These are phyloP conservation scores for Pyrenochaeta sp. DNA, from an alignment of 2,329 filamentous ascomycete genomes.

Conservation along the genomic window DNA sequence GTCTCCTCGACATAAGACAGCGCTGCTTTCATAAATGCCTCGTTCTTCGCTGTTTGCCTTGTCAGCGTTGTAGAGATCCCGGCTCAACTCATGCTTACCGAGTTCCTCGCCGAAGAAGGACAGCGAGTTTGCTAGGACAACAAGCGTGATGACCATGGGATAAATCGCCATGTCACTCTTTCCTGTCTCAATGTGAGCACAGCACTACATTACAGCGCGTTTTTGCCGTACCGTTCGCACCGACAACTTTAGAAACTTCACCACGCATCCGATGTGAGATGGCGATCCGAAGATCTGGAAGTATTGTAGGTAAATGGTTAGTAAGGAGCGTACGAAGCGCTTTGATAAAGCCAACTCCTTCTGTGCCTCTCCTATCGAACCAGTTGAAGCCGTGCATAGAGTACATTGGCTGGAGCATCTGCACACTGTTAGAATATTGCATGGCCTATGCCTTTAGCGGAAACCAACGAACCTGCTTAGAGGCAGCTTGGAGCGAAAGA, in stretches of 20 bases:
- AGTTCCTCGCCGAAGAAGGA: slow-evolving; percentile 17
- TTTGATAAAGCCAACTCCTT: slow-evolving; percentile 26
- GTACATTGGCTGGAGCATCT: slow-evolving; percentile 33
- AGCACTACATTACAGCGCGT: too few species aligned
- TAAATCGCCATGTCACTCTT: not conserved
- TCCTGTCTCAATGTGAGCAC: too few species aligned
- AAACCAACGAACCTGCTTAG: slow-evolving; percentile 13
- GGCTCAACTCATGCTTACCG: not conserved
- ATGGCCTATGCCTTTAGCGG: too few species aligned
- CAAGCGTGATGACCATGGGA: slow-evolving; percentile 1
- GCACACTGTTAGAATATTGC: not conserved
- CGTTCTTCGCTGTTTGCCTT: slow-evolving; percentile 19
- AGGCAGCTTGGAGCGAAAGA: slow-evolving; percentile 9
- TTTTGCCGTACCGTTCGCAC: too few species aligned
- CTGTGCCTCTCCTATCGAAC: slow-evolving; percentile 29
- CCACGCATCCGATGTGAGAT: not conserved
- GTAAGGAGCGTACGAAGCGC: slow-evolving; percentile 22
- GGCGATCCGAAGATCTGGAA: slow-evolving; percentile 5
- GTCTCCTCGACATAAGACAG: not conserved
- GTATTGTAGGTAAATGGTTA: slow-evolving; percentile 11
- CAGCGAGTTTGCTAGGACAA: slow-evolving; percentile 2
- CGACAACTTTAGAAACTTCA: not conserved
- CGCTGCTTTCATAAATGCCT: slow-evolving; percentile 22
- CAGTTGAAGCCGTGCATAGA: slow-evolving; percentile 41
- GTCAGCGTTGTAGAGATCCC: not conserved